phyloP scores from a whole-genome alignment of 306 rosid species.

The Lagenaria siceraria region DNA sequence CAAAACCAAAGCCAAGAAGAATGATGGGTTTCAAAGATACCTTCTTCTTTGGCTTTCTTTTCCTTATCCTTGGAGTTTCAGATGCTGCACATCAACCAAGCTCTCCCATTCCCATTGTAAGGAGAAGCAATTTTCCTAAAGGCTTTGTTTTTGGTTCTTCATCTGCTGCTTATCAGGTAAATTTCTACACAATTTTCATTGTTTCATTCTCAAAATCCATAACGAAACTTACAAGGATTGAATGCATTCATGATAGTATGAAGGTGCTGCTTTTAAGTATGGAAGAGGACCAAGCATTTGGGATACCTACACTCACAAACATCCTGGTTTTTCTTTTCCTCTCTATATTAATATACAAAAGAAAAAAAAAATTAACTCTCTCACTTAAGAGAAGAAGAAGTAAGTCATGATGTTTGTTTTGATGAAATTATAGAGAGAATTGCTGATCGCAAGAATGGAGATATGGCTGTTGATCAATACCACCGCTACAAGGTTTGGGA shows the following conservation, averaged over 20 bases:
- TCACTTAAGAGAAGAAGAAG: neutral
- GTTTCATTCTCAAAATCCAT: too few relatives aligned
- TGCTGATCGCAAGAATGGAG: slow-evolving; percentile 22
- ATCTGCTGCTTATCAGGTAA: slow-evolving; percentile 19
- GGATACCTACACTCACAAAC: slow-evolving; percentile 23
- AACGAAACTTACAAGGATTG: too few relatives aligned
- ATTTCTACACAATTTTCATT: too few relatives aligned
- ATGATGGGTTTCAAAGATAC: neutral
- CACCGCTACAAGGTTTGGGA: slow-evolving; percentile 19
- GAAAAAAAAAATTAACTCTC: neutral
- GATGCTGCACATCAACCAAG: neutral
- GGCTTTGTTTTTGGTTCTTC: slow-evolving; percentile 17
- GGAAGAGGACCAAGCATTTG: slow-evolving; percentile 4
- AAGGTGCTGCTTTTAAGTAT: slow-evolving; percentile 20
- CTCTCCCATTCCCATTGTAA: neutral
- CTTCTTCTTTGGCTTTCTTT: neutral
- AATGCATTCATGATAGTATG: neutral
- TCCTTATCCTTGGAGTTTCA: neutral
- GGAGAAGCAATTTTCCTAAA: slow-evolving; percentile 9
- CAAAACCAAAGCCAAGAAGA: neutral
- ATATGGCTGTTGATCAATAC: slow-evolving; percentile 27
- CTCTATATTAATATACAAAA: too few relatives aligned
- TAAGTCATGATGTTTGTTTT: neutral
- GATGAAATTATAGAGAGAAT: slow-evolving; percentile 21
- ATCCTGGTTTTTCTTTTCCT: slow-evolving; percentile 23